A percentile compares a stretch with the other conserved stretches of the same genome.
Evolutionary conservation across 208 protist species (phyloP).

Genomic region (Trichomonas gallinae): DNA sequence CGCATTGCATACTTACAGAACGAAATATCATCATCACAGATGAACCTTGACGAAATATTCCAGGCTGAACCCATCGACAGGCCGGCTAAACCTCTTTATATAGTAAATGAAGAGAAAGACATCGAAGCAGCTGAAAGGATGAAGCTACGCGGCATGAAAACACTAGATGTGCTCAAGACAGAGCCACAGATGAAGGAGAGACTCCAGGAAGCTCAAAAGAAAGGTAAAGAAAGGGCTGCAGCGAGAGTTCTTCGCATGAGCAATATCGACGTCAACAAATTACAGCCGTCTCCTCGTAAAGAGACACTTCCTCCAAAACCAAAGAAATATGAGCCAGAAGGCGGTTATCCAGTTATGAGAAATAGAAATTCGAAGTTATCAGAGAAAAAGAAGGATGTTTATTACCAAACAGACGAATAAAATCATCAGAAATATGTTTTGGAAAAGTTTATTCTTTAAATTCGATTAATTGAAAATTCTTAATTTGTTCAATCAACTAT

Average conservation of each 20-base stretch:
- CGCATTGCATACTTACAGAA: neutral
- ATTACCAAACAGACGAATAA: neutral
- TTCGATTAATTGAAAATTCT: too few relatives aligned
- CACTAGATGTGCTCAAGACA: neutral
- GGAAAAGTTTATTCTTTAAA: too few relatives aligned
- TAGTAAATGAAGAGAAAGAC: neutral
- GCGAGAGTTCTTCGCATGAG: neutral
- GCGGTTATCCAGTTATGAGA: neutral
- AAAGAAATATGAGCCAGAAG: neutral
- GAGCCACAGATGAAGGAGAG: neutral
- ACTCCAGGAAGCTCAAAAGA: neutral
- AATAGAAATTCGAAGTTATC: neutral
- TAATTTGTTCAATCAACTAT: too few relatives aligned
- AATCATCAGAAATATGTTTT: neutral
- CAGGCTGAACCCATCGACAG: neutral
- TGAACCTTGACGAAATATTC: neutral
- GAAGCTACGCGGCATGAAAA: neutral
- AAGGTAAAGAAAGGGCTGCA: neutral
- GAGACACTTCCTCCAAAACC: neutral
- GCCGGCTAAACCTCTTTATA: neutral
- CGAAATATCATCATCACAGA: neutral
- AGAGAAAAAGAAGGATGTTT: neutral
- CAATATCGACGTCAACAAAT: neutral
- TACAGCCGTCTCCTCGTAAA: neutral
- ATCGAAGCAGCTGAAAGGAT: neutral